phyloP scores from a whole-genome alignment of 1,139 yeast species.

The Sugiyamaella grinbergsii region DNA sequence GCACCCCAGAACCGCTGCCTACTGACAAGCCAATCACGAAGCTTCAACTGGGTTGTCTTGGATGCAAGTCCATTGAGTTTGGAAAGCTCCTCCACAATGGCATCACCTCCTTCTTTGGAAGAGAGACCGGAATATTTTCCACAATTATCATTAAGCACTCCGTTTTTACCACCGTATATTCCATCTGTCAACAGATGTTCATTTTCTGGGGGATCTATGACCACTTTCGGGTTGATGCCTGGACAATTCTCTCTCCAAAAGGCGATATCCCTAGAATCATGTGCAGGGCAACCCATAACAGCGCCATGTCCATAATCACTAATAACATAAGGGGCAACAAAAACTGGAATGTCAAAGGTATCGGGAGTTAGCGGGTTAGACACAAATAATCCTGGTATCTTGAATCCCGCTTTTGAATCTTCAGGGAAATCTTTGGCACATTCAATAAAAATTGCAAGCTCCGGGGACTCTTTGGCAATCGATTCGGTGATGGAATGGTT shows the following conservation, averaged over 20 bases:
- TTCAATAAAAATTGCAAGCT: constrained; percentile 52
- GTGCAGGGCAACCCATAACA: constrained; percentile 98
- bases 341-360: constrained; percentile 61
- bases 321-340: constrained; percentile 87
- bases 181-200: constrained; percentile 27
- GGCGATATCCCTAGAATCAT: constrained; percentile 76
- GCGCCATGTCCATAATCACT: constrained; percentile 86
- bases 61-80: constrained; percentile 47
- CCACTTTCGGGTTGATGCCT: constrained; percentile 47
- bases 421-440: constrained; percentile 45
- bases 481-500: constrained; percentile 63
- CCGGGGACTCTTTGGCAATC: constrained; percentile 43
- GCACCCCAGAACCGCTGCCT: constrained; percentile 99
- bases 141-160: constrained; percentile 54
- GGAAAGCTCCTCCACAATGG: constrained; percentile 51
- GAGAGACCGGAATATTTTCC: constrained; percentile 56
- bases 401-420: constrained; percentile 66
- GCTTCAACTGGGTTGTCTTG: constrained; percentile 56
- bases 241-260: constrained; percentile 75
- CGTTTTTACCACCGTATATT: constrained; percentile 57
- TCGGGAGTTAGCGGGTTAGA: constrained; percentile 58
- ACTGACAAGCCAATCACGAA: constrained; percentile 92
- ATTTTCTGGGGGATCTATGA: constrained; percentile 46
- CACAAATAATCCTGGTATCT: constrained; percentile 51
- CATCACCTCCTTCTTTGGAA: constrained; percentile 53